phyloP scores from a whole-genome alignment of 2,329 filamentous ascomycete genomes.

The Paecilomyces sp. region DNA sequence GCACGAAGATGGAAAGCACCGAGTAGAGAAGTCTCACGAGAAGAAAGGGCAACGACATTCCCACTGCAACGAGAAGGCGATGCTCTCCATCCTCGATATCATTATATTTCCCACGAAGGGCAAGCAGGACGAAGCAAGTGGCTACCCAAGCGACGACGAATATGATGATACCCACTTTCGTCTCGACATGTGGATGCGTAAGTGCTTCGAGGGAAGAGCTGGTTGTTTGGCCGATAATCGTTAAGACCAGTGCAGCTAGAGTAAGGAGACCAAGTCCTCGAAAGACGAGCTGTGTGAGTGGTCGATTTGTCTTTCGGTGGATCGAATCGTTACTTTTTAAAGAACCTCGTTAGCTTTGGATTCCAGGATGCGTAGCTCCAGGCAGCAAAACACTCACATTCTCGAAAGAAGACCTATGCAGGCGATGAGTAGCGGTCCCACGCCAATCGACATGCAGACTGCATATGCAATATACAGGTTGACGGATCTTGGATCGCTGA shows the following conservation, averaged over 20 bases:
- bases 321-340: constrained; percentile 16
- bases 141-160: constrained; percentile 20
- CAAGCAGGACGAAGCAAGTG: constrained; percentile 26
- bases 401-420: constrained; percentile 10
- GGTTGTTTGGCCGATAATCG: constrained; percentile 39
- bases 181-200: constrained; percentile 23
- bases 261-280: constrained; percentile 23
- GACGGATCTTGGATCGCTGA: constrained; percentile 12
- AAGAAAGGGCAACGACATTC: constrained; percentile 20
- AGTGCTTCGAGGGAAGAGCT: constrained; percentile 21
- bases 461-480: constrained; percentile 20
- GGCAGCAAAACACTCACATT: constrained; percentile 7
- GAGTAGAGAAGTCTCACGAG: constrained; percentile 23
- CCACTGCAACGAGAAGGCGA: constrained; percentile 19
- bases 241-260: constrained; percentile 26
- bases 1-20: constrained; percentile 18
- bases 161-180: constrained; percentile 38
- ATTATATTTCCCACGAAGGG: constrained; percentile 14
- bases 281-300: constrained; percentile 18
- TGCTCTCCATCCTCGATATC: constrained; percentile 20
- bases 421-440: constrained; percentile 12
- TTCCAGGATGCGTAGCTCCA: background rate
- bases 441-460: constrained; percentile 12
- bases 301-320: constrained; percentile 8
- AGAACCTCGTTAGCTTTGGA: background rate